Conservation (phyloP, 768 basidiomycete species). For the Lactarius sanguifluus region DNA sequence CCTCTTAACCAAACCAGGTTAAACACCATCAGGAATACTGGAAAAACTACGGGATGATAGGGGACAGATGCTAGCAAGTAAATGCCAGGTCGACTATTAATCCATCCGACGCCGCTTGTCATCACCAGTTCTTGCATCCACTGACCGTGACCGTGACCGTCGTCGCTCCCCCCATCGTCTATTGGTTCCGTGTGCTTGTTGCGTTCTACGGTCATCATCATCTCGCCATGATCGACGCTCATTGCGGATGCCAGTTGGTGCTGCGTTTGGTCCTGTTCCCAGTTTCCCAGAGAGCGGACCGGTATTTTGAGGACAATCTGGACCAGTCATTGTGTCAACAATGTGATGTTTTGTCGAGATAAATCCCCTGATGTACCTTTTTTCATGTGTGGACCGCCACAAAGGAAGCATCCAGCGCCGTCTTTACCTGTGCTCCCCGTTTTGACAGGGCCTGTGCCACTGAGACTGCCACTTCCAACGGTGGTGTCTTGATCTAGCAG, state of each 20-base stretch:
- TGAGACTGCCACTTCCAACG: conserved; percentile 57
- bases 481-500: conserved; percentile 94
- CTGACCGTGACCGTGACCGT: conserved; percentile 36
- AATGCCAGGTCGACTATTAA: not conserved
- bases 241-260: conserved; percentile 30
- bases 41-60: not conserved
- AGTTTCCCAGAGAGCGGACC: conserved; percentile 33
- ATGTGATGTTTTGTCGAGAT: not conserved
- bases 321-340: not conserved
- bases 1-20: not conserved
- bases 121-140: conserved; percentile 29
- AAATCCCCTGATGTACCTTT: conserved; percentile 53
- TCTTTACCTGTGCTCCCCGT: conserved; percentile 55
- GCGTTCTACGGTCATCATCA: conserved; percentile 24
- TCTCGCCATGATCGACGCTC: conserved; percentile 32
- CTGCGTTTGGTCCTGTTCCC: conserved; percentile 38
- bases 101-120: conserved; percentile 38
- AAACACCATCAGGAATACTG: not conserved
- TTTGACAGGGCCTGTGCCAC: conserved; percentile 54
- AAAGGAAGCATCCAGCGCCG: conserved; percentile 81
- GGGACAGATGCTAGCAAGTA: not conserved
- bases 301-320: conserved; percentile 42
- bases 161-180: conserved; percentile 30
- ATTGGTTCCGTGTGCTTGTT: conserved; percentile 14
- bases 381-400: conserved; percentile 92